phyloP scores from a whole-genome alignment of 306 rosid genomes.

The Phaseolus lunatus region DNA sequence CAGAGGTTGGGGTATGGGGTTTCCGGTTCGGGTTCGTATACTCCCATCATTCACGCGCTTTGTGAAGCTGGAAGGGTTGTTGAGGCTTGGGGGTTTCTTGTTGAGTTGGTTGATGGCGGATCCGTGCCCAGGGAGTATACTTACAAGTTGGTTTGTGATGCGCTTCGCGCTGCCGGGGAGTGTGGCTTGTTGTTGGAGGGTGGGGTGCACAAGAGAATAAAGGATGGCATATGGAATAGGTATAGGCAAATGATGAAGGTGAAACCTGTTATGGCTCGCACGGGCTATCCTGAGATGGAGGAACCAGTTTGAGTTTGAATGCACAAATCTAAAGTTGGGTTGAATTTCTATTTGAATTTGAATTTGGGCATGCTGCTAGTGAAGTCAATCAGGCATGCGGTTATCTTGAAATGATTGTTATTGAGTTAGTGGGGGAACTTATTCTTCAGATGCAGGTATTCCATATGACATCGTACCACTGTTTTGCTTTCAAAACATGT shows the following conservation, averaged over 20 bases:
- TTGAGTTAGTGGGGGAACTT: conserved; percentile 1
- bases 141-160: conserved; percentile 66
- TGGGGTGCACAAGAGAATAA: conserved; percentile 60
- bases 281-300: conserved; percentile 57
- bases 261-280: conserved; percentile 75
- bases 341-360: not conserved
- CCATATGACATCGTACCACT: not conserved
- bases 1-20: conserved; percentile 59
- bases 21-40: conserved; percentile 72
- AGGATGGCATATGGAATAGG: conserved; percentile 62
- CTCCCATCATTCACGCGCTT: conserved; percentile 79
- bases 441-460: conserved; percentile 22
- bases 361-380: conserved; percentile 15
- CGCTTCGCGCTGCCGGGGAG: conserved; percentile 55
- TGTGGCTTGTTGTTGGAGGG: conserved; percentile 48
- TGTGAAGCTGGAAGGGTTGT: conserved; percentile 72
- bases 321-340: conserved; percentile 4
- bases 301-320: conserved; percentile 45
- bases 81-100: conserved; percentile 74
- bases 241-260: conserved; percentile 54
- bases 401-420: not conserved
- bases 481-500: not conserved
- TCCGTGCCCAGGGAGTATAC: conserved; percentile 82
- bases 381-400: not conserved
- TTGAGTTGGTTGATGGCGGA: conserved; percentile 78